phyloP scores from a whole-genome alignment of 2,329 filamentous ascomycete genomes.

The Pseudocercospora vitis region DNA sequence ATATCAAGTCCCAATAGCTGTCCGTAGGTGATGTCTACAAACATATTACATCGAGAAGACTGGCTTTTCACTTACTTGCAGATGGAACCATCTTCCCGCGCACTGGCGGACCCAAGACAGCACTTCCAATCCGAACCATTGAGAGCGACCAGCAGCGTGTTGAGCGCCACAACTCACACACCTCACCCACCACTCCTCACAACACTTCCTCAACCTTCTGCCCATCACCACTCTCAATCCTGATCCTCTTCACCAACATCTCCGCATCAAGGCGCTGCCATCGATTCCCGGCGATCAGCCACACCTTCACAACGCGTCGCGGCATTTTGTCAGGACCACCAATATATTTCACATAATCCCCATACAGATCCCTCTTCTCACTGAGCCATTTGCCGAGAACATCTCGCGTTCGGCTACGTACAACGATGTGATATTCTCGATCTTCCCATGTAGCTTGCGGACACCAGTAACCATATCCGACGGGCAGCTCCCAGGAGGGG shows the following conservation, averaged over 20 bases:
- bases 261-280: slow-evolving; percentile 11
- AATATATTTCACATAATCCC: slow-evolving; percentile 6
- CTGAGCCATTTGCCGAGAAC: slow-evolving; percentile 7
- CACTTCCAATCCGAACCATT: not conserved
- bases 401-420: not conserved
- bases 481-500: slow-evolving; percentile 8
- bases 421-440: slow-evolving; percentile 13
- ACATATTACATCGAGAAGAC: no score
- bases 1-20: no score
- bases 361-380: slow-evolving; percentile 11
- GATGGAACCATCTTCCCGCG: no score
- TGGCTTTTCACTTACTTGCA: no score
- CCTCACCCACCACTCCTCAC: not conserved
- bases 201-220: not conserved
- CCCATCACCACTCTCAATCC: not conserved
- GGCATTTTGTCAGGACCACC: slow-evolving; percentile 2
- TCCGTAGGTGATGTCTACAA: no score
- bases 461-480: slow-evolving; percentile 12
- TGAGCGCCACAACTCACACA: not conserved
- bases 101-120: no score
- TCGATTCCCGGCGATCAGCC: slow-evolving; percentile 8
- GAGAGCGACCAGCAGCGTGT: not conserved
- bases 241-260: slow-evolving; percentile 9
- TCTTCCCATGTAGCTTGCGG: slow-evolving; percentile 8
- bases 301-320: slow-evolving; percentile 8